These are phyloP conservation scores for Pythium sukuiense DNA, from an alignment of 352 stramenopile genomes.

Conservation along the genomic window DNA sequence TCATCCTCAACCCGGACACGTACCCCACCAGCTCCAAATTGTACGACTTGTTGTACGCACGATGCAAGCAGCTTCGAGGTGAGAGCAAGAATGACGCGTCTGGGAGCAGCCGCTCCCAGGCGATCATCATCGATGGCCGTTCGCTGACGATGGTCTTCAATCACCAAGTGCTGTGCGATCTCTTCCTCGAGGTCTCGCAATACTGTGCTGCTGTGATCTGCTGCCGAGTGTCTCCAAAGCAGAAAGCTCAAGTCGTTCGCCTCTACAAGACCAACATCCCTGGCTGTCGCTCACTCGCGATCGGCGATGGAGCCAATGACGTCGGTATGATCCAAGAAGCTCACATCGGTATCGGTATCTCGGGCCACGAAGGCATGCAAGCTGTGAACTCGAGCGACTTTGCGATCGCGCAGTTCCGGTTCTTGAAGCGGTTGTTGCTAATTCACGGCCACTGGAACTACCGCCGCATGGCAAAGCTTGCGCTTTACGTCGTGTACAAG, in stretches of 20 bases:
- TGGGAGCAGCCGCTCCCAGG: conserved; percentile 27
- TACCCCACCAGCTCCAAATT: conserved; percentile 49
- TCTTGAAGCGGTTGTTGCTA: conserved; percentile 94
- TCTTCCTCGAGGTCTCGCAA: conserved; percentile 87
- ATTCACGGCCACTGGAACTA: conserved; percentile 99
- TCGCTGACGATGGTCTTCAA: conserved; percentile 78
- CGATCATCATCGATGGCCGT: conserved; percentile 76
- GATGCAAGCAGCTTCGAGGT: conserved; percentile 46
- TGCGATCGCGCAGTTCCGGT: conserved; percentile 98
- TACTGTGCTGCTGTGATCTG: conserved; percentile 87
- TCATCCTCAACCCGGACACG: conserved; percentile 78
- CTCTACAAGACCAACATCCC: conserved; percentile 86
- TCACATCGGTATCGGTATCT: conserved; percentile 98
- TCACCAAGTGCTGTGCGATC: conserved; percentile 62
- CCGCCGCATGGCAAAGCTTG: conserved; percentile 93
- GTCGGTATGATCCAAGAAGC: conserved; percentile 99
- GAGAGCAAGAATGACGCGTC: conserved; percentile 28
- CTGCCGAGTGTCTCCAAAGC: conserved; percentile 90
- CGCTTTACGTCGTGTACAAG: conserved; percentile 99
- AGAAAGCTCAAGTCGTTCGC: conserved; percentile 90
- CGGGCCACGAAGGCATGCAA: conserved; percentile 98
- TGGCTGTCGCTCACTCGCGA: conserved; percentile 91
- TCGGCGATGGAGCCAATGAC: conserved; percentile 99
- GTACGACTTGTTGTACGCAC: conserved; percentile 58
- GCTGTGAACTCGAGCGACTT: conserved; percentile 98